Base-by-base conservation (phyloP, 495 filamentous ascomycete genomes). In the Zalerion maritima region DNA sequence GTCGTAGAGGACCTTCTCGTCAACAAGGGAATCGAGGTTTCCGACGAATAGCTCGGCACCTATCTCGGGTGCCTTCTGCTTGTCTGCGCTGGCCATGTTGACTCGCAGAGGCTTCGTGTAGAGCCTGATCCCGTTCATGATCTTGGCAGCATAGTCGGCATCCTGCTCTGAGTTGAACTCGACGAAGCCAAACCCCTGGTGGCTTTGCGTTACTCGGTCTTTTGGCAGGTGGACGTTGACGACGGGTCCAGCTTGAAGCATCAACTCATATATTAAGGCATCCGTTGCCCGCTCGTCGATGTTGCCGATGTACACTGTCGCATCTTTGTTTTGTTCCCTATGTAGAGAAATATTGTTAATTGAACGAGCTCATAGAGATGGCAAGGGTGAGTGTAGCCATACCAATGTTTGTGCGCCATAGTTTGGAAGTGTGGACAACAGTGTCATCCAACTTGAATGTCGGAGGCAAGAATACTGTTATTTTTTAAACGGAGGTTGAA, bases 291-390 rank as follows among this genome's bases (percentile, higher is more conserved):
- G 78, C 58, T 99, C 89, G 55, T 99, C 89, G 44, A 99, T 78
- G 52, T 96, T 96, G 50, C 89, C 89, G 38, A 96, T 76, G 55
- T 99, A 99, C 50, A 94, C 81, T 11, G 89, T 99, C 27, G 86
- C 87, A 57, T 96, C 89, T 51, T 96, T 96, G 52, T 96, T 85
- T 60, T 99, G 89, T 51, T 96, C 87, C 87, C 87, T 94, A 41
- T 34, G 28, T 26, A 26, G 18, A 28, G 31, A 28, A 24, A 39
- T 28, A 31, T 23, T 26, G 20, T 24, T 28, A 23, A 12, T 27
- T 31, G 10, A 18, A 16, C 18, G 6, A 14, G n/a, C n/a, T n/a
- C n/a, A n/a, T n/a, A n/a, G n/a, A n/a, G n/a, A 12, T 15, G 16
- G 4, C 13, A 41, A 12, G 11, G 8, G 21, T 8, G 11, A 12